Evolutionary conservation across 1,284 basidiomycete genomes (phyloP).

Genomic region (Ceratobasidium papillatum): DNA sequence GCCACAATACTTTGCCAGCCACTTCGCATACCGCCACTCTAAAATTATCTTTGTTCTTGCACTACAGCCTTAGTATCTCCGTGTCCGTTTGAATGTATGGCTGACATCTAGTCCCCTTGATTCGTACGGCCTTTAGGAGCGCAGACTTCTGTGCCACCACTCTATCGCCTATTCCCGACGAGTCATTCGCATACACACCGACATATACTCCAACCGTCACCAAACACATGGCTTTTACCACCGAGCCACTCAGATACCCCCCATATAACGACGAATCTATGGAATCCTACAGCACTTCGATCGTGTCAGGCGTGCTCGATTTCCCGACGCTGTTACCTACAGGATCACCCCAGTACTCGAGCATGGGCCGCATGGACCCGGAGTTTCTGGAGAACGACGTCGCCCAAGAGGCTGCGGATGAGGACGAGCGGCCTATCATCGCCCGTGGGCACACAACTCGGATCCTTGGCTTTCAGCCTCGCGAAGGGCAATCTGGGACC

Average conservation of each 20-base stretch:
- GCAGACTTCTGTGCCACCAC: not conserved
- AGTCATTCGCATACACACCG: constrained; percentile 5
- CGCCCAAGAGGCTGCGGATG: not conserved
- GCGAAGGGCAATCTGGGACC: constrained; percentile 1
- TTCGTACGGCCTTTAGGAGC: not conserved
- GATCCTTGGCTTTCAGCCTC: constrained; percentile 10
- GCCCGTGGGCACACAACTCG: not conserved
- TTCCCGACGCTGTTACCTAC: not conserved
- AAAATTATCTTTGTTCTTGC: not conserved
- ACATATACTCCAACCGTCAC: not conserved
- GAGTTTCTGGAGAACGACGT: constrained; percentile 1
- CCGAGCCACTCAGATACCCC: not conserved
- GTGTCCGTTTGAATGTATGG: not conserved
- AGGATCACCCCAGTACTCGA: constrained; percentile 11
- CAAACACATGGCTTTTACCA: not conserved
- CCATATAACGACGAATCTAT: not conserved
- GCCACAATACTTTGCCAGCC: not conserved
- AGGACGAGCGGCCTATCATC: constrained; percentile 4
- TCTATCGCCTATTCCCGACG: not conserved
- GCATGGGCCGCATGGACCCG: constrained; percentile 21
- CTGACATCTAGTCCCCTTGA: not conserved
- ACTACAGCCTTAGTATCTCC: no score
- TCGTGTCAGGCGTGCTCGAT: not conserved
- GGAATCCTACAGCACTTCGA: not conserved
- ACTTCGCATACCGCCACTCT: not conserved